Evolutionary conservation across 2,329 filamentous ascomycete genomes (phyloP).

Genomic region (Fonsecaea pugnacius): DNA sequence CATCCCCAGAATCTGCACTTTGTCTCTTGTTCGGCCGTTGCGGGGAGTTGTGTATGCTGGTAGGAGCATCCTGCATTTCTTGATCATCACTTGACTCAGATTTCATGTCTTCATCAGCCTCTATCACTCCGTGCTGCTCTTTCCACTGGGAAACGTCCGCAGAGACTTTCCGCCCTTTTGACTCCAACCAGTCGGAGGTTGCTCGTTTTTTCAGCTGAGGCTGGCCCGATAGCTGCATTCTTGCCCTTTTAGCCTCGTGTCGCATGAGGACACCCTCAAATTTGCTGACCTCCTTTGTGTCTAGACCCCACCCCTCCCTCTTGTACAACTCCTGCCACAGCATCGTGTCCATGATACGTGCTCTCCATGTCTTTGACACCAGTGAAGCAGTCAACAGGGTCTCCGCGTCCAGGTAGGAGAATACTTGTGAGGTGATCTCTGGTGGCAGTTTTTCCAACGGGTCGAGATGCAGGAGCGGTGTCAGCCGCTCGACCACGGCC

Average conservation of each 20-base stretch:
- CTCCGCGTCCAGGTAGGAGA: constrained; percentile 79
- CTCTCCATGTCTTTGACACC: constrained; percentile 81
- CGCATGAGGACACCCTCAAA: constrained; percentile 62
- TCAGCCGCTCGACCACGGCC: constrained; percentile 77
- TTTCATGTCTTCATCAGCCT: constrained; percentile 47
- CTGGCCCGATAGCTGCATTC: constrained; percentile 49
- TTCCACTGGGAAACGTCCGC: constrained; percentile 46
- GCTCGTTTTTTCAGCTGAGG: constrained; percentile 60
- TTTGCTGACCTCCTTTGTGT: constrained; percentile 65
- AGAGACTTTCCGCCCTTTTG: constrained; percentile 38
- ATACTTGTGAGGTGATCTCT: constrained; percentile 87
- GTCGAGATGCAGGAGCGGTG: constrained; percentile 87
- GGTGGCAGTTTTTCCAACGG: constrained; percentile 83
- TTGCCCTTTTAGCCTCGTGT: constrained; percentile 51
- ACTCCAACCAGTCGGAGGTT: constrained; percentile 50
- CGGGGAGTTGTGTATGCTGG: constrained; percentile 30
- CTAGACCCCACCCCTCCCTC: constrained; percentile 81
- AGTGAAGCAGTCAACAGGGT: constrained; percentile 79
- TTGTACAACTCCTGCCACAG: constrained; percentile 85
- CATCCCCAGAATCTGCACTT: constrained; percentile 34
- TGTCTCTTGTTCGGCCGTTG: constrained; percentile 34
- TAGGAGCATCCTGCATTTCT: constrained; percentile 48
- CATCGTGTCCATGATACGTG: constrained; percentile 77
- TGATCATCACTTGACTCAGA: constrained; percentile 48
- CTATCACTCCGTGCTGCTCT: constrained; percentile 54